Percentiles rank a stretch among this genome's conserved stretches.
phyloP scores from a whole-genome alignment of 805 yeast genomes.

The Myxozyma monticola region DNA sequence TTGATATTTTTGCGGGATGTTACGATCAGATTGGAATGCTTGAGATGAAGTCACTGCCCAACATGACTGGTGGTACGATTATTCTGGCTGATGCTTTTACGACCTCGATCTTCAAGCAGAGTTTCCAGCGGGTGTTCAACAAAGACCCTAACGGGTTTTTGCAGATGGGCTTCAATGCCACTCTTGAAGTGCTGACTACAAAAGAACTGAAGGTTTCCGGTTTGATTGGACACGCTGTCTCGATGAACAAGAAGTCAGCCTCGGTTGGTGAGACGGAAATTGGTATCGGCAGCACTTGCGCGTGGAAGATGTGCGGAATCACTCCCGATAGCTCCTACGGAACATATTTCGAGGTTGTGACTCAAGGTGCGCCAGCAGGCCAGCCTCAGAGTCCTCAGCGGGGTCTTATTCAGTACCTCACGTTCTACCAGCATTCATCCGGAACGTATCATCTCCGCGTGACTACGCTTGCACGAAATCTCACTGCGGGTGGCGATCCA shows the following conservation, averaged over 20 bases:
- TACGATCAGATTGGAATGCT: constrained; percentile 94
- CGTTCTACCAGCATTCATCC: constrained; percentile 92
- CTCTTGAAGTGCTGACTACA: constrained; percentile 82
- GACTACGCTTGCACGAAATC: constrained; percentile 68
- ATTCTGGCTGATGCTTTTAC: constrained; percentile 90
- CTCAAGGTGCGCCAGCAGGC: constrained; percentile 30
- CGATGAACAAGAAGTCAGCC: constrained; percentile 61
- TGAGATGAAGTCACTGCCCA: constrained; percentile 86
- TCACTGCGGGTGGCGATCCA: constrained; percentile 58
- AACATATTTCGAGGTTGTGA: constrained; percentile 74
- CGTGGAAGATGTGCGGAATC: constrained; percentile 81
- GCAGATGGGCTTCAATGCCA: constrained; percentile 87
- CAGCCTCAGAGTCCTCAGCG: constrained; percentile 33
- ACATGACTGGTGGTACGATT: constrained; percentile 86
- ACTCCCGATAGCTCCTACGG: constrained; percentile 90
- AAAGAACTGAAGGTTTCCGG: constrained; percentile 88
- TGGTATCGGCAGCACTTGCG: constrained; percentile 90
- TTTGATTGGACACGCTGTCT: constrained; percentile 87
- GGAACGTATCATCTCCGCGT: constrained; percentile 88
- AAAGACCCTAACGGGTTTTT: constrained; percentile 87
- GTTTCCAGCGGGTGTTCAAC: constrained; percentile 79
- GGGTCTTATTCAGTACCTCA: constrained; percentile 72
- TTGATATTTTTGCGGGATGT: constrained; percentile 92
- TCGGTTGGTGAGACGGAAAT: constrained; percentile 90
- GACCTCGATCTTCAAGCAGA: constrained; percentile 90